Base-by-base conservation (phyloP, 2,329 filamentous ascomycete genomes). In the Aspergillus phoenicis region DNA sequence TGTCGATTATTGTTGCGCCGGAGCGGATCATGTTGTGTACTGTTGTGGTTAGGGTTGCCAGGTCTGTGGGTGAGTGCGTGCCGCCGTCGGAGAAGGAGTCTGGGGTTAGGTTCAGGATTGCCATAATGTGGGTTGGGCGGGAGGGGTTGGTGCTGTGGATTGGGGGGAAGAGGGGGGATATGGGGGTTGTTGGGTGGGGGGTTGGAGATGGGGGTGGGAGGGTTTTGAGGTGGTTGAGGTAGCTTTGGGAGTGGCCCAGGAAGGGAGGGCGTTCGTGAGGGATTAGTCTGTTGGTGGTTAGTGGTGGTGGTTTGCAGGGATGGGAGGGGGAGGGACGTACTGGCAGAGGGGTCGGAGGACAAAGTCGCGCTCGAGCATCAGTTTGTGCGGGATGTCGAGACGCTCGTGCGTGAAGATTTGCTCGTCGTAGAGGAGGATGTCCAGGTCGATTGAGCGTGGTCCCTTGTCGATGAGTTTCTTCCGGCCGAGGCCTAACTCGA, bases 1-100 rank as follows among this genome's bases (percentile, higher is more conserved):
- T 83, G 73, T 99, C 95, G 68, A 98, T 87, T 65, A 98, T 93
- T 11, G 88, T 89, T 13, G 91, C 91, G 36, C 93, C 93, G 7
- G 82, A 80, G 41, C 78, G 76, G 63, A 96, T 85, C 72, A 92
- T 88, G 10, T 77, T 68, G 53, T 81, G 78, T 15, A 93, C 82
- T 1, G 85, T 89, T 11, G 81, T 72, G 11, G 82, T 77, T 26
- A 95, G 82, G 26, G 79, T 68, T 24, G 75, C 63, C 1, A 79
- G 63, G 64, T 85, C 81, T 11, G 77, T 71, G 24, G 80, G 71
- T 47, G 79, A 77, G 74, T 93, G 85, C 8, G 81, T 71, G 8
- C 93, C 93, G 57, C 93, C 94, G 72, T 98, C 93, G 1, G 94
- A 98, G 80, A 99, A 99, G 8, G 94, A 98, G 78, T 99, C 94